Evolutionary conservation across 768 basidiomycete genomes (phyloP).

Genomic region (Russula foetens): DNA sequence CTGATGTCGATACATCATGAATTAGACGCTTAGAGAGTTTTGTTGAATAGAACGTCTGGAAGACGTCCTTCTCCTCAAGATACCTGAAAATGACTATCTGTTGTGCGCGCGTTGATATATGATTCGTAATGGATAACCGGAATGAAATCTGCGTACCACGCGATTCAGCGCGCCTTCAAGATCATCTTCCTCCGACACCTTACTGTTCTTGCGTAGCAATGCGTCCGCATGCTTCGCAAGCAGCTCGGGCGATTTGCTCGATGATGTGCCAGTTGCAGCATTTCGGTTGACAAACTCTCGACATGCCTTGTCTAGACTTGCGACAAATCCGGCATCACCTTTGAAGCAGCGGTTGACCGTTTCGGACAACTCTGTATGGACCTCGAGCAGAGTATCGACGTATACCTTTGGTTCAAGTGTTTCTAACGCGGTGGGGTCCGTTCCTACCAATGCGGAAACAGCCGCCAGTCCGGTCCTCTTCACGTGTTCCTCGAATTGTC

Average conservation of each 20-base stretch:
- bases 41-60: conserved; percentile 96
- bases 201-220: conserved; percentile 88
- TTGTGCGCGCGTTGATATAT: neutral
- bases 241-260: conserved; percentile 84
- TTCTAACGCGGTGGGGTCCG: conserved; percentile 46
- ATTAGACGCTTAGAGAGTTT: conserved; percentile 91
- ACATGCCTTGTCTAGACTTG: conserved; percentile 90
- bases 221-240: conserved; percentile 89
- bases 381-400: conserved; percentile 84
- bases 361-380: conserved; percentile 87
- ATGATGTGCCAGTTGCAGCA: conserved; percentile 75
- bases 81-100: conserved; percentile 99
- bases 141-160: conserved; percentile 70
- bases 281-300: conserved; percentile 94
- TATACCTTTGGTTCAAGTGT: conserved; percentile 87
- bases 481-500: conserved; percentile 93
- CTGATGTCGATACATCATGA: conserved; percentile 83
- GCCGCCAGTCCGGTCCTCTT: conserved; percentile 82
- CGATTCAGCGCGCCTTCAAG: conserved; percentile 84
- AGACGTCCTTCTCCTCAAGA: conserved; percentile 97
- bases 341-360: conserved; percentile 84
- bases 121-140: conserved; percentile 19
- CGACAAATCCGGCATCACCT: conserved; percentile 90
- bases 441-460: conserved; percentile 59
- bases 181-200: too few species aligned